Evolutionary conservation across 345 rosid genomes (phyloP).

Genomic region (Citrus medica): DNA sequence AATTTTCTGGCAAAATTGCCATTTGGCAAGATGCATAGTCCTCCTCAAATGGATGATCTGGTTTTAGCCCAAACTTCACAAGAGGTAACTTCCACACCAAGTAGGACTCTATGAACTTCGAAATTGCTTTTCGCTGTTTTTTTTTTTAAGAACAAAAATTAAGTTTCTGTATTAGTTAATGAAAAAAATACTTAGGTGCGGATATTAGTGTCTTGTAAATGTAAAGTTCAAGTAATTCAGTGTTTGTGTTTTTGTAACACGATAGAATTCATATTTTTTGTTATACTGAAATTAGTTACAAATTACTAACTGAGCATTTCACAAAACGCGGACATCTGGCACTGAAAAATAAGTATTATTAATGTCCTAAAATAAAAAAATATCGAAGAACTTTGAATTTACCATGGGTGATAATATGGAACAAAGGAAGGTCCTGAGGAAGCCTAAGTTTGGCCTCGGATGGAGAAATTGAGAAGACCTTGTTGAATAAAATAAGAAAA

Average conservation of each 20-base stretch:
- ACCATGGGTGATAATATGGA: conserved; percentile 52
- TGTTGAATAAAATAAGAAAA: conserved; percentile 63
- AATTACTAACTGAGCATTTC: no score
- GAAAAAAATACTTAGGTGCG: background rate
- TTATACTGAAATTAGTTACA: no score
- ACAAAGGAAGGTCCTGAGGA: conserved; percentile 34
- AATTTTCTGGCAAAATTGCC: conserved; percentile 53
- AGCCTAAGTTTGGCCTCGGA: conserved; percentile 42
- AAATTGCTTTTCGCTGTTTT: conserved; percentile 37
- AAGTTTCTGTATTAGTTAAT: background rate
- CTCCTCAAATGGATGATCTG: conserved; percentile 54
- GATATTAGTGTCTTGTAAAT: no score
- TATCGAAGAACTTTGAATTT: background rate
- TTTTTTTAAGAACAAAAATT: background rate
- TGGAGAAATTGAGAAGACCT: conserved; percentile 60
- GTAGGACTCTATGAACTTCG: conserved; percentile 56
- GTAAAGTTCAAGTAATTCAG: no score
- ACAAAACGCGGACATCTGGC: no score
- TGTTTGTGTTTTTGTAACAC: no score
- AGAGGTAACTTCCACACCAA: conserved; percentile 51
- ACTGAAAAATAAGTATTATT: no score
- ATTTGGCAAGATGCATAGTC: conserved; percentile 62
- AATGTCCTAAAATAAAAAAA: no score
- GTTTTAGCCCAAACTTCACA: conserved; percentile 47
- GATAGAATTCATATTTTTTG: no score